These are phyloP conservation scores for Vigna angularis DNA, from an alignment of 306 rosid species.

Conservation along the genomic window DNA sequence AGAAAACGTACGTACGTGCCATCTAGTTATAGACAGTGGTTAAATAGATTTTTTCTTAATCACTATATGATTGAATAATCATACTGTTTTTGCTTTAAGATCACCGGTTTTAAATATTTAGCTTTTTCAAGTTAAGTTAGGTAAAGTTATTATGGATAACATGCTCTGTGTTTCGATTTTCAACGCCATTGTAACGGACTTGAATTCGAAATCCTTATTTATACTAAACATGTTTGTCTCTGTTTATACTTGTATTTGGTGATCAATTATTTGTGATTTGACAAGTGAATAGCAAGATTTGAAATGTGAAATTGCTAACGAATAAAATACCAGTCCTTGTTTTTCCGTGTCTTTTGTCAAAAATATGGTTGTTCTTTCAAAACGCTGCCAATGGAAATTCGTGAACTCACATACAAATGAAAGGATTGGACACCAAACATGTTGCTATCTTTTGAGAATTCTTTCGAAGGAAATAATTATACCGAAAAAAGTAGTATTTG, in stretches of 20 bases:
- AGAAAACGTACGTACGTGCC: neutral
- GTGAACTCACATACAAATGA: neutral
- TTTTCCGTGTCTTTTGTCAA: neutral
- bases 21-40: neutral
- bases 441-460: neutral
- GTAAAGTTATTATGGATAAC: neutral
- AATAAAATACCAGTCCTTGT: neutral
- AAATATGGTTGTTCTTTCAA: neutral
- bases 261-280: neutral
- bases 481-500: neutral
- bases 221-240: neutral
- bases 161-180: neutral
- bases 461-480: neutral
- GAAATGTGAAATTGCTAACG: neutral
- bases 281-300: neutral
- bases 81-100: neutral
- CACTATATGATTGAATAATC: neutral
- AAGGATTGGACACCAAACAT: neutral
- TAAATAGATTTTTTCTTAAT: neutral
- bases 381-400: neutral
- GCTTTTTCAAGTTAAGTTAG: neutral
- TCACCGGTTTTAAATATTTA: neutral
- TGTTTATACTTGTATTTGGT: neutral
- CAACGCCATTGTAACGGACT: neutral
- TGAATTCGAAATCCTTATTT: constrained; percentile 3